Percentiles rank a stretch among this genome's conserved stretches.
These are phyloP conservation scores for Tricholoma bakamatsutake DNA, from an alignment of 768 basidiomycete genomes.

Conservation along the genomic window DNA sequence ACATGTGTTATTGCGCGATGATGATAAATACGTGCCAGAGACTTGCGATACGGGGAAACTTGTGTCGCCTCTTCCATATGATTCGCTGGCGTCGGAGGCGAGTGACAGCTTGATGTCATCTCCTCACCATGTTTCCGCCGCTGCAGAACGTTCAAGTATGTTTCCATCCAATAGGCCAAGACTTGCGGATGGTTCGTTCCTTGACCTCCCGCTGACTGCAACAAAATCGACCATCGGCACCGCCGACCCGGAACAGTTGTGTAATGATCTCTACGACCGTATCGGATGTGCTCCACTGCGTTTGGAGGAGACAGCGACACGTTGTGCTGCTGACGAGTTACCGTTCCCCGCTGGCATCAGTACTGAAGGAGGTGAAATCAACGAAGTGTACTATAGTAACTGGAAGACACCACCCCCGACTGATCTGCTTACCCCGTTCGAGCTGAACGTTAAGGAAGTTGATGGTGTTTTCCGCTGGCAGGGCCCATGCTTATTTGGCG, in stretches of 20 bases:
- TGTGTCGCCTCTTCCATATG: neutral
- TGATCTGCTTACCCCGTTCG: neutral
- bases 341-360: neutral
- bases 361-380: neutral
- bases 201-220: neutral
- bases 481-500: constrained; percentile 28
- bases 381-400: neutral
- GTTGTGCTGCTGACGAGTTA: neutral
- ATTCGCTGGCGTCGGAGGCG: neutral
- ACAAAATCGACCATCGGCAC: neutral
- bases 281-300: neutral
- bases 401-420: neutral
- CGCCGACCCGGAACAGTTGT: neutral
- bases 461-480: constrained; percentile 21
- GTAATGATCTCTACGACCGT: neutral
- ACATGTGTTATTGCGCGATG: neutral
- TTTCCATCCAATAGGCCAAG: neutral
- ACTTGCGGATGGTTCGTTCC: neutral
- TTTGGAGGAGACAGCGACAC: neutral
- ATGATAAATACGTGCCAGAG: neutral
- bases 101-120: neutral
- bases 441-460: constrained; percentile 19
- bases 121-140: neutral
- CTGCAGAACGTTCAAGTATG: neutral
- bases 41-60: neutral